phyloP scores from a whole-genome alignment of 179 eudicot genomes.

The Actinidia chinensis region DNA sequence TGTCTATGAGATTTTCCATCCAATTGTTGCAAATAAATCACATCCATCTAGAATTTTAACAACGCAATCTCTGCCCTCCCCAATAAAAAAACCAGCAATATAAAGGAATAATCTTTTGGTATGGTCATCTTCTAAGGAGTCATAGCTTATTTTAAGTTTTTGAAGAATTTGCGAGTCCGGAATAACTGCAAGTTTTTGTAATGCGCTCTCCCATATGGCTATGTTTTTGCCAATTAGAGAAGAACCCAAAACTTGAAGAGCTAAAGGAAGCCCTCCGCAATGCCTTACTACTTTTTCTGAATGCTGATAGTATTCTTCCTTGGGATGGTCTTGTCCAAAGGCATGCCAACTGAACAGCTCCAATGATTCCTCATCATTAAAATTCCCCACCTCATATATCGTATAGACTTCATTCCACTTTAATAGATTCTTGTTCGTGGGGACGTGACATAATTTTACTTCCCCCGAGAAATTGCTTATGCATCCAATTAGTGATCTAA shows the following conservation, averaged over 20 bases:
- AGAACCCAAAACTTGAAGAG: not conserved
- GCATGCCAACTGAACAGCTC: slow-evolving; percentile 10
- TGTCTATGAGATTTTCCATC: not conserved
- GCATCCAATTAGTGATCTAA: not conserved
- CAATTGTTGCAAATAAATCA: not conserved
- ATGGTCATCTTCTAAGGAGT: not conserved
- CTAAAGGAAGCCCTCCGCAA: slow-evolving; percentile 7
- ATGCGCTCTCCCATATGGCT: not conserved
- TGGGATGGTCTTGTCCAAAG: not conserved
- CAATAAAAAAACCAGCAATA: slow-evolving; percentile 8
- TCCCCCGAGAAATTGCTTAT: not conserved
- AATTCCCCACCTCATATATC: not conserved
- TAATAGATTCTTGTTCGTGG: not conserved
- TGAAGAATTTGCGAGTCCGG: not conserved
- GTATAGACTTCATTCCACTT: not conserved
- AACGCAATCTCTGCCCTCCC: not conserved
- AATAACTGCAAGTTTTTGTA: not conserved
- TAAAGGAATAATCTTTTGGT: not conserved
- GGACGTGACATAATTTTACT: slow-evolving; percentile 6
- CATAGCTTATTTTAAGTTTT: not conserved
- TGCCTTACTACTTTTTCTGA: not conserved
- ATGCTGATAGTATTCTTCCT: not conserved
- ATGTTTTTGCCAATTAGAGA: not conserved
- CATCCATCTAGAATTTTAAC: not conserved
- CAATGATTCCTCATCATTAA: not conserved